A percentile compares a stretch with the other conserved stretches of the same genome.
These are phyloP conservation scores for Penicillium pulvis DNA, from an alignment of 495 filamentous ascomycete genomes.

Conservation along the genomic window DNA sequence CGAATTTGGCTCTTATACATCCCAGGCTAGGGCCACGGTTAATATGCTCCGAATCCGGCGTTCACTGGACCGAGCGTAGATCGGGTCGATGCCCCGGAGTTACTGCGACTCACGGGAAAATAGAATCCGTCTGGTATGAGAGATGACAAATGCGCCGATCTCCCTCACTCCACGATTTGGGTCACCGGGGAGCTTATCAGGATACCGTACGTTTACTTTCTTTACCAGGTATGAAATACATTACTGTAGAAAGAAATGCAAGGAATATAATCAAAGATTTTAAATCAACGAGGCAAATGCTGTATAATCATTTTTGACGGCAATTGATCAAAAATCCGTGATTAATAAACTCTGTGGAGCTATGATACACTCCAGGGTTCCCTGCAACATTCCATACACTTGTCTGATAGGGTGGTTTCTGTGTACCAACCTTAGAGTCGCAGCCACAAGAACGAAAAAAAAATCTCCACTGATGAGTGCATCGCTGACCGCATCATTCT, in stretches of 20 bases:
- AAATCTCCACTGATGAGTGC: background rate
- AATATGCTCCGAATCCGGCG: constrained; percentile 28
- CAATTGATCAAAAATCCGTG: background rate
- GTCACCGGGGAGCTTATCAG: constrained; percentile 35
- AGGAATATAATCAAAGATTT: too few species aligned
- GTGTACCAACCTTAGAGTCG: background rate
- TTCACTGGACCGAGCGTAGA: constrained; percentile 22
- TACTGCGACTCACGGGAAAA: constrained; percentile 38
- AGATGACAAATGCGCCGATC: constrained; percentile 49
- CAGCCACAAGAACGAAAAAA: background rate
- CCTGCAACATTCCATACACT: background rate
- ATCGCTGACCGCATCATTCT: constrained; percentile 3
- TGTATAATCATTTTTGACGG: too few species aligned
- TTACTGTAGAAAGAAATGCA: background rate
- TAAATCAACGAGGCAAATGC: too few species aligned
- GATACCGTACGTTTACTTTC: constrained; percentile 10
- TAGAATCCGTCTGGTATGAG: constrained; percentile 44
- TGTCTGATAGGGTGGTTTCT: background rate
- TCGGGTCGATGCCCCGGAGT: constrained; percentile 20
- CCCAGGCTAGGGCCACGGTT: constrained; percentile 1
- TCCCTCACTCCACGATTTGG: constrained; percentile 37
- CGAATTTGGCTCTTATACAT: background rate
- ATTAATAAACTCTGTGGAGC: constrained; percentile 4
- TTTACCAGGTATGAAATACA: background rate
- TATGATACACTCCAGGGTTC: constrained; percentile 3